Evolutionary conservation across 148 eudicot species (phyloP), one percentile per base, ranked within the genome.

Genomic region (Vaccinium corymbosum): DNA sequence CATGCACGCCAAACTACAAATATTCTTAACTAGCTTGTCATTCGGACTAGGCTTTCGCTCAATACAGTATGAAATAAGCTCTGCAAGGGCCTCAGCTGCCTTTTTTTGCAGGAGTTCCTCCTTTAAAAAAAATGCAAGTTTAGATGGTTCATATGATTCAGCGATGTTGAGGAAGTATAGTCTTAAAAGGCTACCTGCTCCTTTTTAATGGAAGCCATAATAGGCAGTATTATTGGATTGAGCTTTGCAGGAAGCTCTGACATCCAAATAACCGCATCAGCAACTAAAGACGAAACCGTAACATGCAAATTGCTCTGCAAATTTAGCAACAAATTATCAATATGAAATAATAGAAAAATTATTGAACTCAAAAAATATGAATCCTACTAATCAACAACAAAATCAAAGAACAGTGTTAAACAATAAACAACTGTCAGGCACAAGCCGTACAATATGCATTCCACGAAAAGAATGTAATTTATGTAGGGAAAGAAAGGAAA

Each of bases 11-110:
- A 94, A 88, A 90, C 89, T 90, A 89, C 98, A 97, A 14, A 97
- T 87, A 64, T 97, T 95, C 86, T 97, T 95, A 76, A 95, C 91
- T 78, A 97, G 81, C 90, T 97, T 97, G 85, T 97, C 99, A 88
- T 95, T 93, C 0, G 99, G 99, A 85, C 99, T 85, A 70, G 99
- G 99, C 86, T 92, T 97, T 22, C 99, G 98, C 20, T 84, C 79
- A 83, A 92, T 90, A 79, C 99, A 97, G 80, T 85, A 89, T 81
- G 86, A 90, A 62, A 97, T 93, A 81, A 97, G 98, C 89, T 97
- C 97, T 16, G 95, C 98, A 77, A 97, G 95, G 77, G 98, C 97
- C 79, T 97, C 99, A 83, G 98, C 98, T 75, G 98, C 94, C 92
- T 92, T 95, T 74, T 91, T 87, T 87, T 97, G 99, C 85, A 97